phyloP scores from a whole-genome alignment of 208 protist species.

The Lotmaria passim region DNA sequence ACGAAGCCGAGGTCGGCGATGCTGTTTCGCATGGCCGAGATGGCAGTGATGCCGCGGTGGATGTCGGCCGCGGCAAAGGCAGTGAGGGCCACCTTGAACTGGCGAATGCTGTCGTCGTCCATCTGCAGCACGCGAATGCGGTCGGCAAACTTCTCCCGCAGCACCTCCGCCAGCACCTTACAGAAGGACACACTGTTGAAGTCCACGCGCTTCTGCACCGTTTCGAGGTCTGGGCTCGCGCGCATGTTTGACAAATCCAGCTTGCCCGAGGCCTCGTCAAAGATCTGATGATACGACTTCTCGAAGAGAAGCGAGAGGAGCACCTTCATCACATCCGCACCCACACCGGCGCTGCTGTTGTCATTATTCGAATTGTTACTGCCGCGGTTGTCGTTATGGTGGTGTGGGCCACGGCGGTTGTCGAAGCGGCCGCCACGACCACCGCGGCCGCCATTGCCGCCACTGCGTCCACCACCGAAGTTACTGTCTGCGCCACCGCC shows the following conservation, averaged over 20 bases:
- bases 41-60: conserved; percentile 67
- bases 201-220: conserved; percentile 74
- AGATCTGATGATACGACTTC: conserved; percentile 58
- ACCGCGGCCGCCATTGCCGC: conserved; percentile 36
- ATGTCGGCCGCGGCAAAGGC: conserved; percentile 68
- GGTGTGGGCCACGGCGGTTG: conserved; percentile 25
- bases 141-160: conserved; percentile 64
- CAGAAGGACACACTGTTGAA: conserved; percentile 88
- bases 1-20: conserved; percentile 67
- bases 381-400: conserved; percentile 33
- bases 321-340: conserved; percentile 78
- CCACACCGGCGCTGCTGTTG: conserved; percentile 34
- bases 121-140: conserved; percentile 66
- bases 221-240: conserved; percentile 58
- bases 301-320: conserved; percentile 81
- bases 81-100: conserved; percentile 62
- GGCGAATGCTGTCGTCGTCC: conserved; percentile 75
- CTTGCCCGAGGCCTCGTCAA: conserved; percentile 49
- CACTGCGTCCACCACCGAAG: conserved; percentile 17
- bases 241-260: conserved; percentile 71
- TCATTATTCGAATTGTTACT: conserved; percentile 35
- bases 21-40: conserved; percentile 74
- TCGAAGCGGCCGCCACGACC: conserved; percentile 27
- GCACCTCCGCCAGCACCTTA: conserved; percentile 65
- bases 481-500: conserved; percentile 9